A percentile compares a stretch with the other conserved stretches of the same genome.
Evolutionary conservation across 441 rosid species (phyloP).

Genomic region (Croton setiger): DNA sequence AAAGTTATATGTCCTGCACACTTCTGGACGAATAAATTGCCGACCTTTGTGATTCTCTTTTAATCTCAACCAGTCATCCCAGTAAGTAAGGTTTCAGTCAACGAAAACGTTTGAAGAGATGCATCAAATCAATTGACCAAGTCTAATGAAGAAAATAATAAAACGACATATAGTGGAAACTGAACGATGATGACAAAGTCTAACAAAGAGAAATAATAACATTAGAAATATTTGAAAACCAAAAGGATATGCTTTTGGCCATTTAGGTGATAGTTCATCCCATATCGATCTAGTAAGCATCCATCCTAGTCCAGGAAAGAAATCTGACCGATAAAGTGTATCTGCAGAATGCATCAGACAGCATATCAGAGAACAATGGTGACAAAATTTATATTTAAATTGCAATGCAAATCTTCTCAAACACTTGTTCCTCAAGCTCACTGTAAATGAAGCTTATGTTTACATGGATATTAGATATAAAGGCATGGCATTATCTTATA

Average conservation of each 20-base stretch:
- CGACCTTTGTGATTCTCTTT: constrained; percentile 87
- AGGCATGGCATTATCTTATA: neutral
- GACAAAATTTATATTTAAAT: neutral
- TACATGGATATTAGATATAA: neutral
- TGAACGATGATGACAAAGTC: constrained; percentile 29
- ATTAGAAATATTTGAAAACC: neutral
- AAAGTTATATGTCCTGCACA: constrained; percentile 96
- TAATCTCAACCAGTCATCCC: constrained; percentile 99
- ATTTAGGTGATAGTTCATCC: constrained; percentile 98
- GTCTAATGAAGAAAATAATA: constrained; percentile 19
- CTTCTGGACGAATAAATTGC: constrained; percentile 92
- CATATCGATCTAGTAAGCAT: constrained; percentile 79
- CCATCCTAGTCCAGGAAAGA: constrained; percentile 99
- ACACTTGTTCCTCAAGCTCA: neutral
- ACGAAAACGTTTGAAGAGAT: constrained; percentile 38
- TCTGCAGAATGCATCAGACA: constrained; percentile 46
- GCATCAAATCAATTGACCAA: constrained; percentile 6
- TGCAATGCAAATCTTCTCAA: constrained; percentile 12
- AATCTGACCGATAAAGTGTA: constrained; percentile 87
- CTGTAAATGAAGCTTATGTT: constrained; percentile 7
- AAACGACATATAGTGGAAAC: neutral
- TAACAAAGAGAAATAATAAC: constrained; percentile 17
- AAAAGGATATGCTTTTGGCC: constrained; percentile 99
- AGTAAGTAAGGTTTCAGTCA: constrained; percentile 79
- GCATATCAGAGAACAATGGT: constrained; percentile 21